Conservation (phyloP, 257 asterid genomes). For the Solanum megistacrolobum region DNA sequence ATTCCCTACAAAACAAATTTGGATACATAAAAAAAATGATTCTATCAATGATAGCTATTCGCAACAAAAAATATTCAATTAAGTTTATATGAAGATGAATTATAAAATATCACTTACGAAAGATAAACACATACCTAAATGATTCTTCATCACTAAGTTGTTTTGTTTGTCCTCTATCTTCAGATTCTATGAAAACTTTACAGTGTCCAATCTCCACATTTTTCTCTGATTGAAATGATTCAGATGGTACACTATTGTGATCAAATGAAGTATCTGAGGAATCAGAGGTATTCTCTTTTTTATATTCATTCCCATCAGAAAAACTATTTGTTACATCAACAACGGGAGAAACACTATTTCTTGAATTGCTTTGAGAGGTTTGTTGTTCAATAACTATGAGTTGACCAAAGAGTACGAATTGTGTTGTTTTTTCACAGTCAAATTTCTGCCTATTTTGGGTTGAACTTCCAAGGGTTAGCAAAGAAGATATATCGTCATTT, state of each 20-base stretch:
- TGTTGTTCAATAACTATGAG: slow-evolving; percentile 54
- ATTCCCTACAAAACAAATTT: slow-evolving; percentile 33
- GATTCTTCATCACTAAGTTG: no score
- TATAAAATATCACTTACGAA: no score
- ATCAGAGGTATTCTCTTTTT: slow-evolving; percentile 31
- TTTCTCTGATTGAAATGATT: slow-evolving; percentile 25
- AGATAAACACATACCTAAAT: no score
- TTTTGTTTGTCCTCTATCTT: slow-evolving; percentile 49
- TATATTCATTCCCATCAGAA: slow-evolving; percentile 29
- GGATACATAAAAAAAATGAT: background rate
- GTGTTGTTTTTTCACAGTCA: slow-evolving; percentile 27
- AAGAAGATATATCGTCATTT: slow-evolving; percentile 38
- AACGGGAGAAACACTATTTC: slow-evolving; percentile 29
- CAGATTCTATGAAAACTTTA: slow-evolving; percentile 67
- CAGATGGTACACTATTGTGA: slow-evolving; percentile 22
- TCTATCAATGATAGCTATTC: no score
- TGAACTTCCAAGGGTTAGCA: slow-evolving; percentile 47
- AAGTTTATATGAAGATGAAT: background rate
- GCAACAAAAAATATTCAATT: no score
- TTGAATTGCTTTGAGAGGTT: slow-evolving; percentile 32
- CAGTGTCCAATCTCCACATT: slow-evolving; percentile 48
- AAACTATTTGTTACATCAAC: slow-evolving; percentile 21
- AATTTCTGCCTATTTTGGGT: slow-evolving; percentile 10
- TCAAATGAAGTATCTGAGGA: slow-evolving; percentile 31
- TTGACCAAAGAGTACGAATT: slow-evolving; percentile 57